Conservation (phyloP, 805 yeast genomes). For the Komagataella pastoris region DNA sequence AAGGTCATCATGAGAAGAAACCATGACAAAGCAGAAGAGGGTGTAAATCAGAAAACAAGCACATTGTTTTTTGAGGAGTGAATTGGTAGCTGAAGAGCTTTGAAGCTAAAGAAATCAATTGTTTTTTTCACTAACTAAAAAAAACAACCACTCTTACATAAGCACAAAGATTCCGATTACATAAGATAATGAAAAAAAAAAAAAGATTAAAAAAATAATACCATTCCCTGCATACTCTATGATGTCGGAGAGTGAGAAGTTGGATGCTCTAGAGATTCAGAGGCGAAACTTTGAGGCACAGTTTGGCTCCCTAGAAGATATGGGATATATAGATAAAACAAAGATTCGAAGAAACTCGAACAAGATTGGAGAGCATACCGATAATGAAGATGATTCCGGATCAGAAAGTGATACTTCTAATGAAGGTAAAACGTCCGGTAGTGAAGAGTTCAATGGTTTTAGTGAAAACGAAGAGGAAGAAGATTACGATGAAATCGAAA, state of each 20-base stretch:
- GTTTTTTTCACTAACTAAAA: no score
- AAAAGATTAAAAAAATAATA: no score
- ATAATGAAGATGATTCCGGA: background rate
- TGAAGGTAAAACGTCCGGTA: background rate
- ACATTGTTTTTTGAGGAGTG: no score
- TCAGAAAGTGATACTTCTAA: background rate
- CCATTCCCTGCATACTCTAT: background rate
- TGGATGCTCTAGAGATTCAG: conserved; percentile 22
- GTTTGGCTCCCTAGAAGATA: conserved; percentile 25
- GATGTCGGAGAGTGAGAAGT: conserved; percentile 1
- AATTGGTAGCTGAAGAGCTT: background rate
- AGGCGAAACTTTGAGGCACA: conserved; percentile 30
- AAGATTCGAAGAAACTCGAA: background rate
- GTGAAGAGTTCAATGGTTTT: background rate
- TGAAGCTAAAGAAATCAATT: background rate
- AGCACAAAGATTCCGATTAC: background rate
- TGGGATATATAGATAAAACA: conserved; percentile 17
- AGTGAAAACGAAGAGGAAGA: conserved; percentile 1
- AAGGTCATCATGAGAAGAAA: background rate
- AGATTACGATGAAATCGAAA: conserved; percentile 8
- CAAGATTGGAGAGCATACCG: background rate
- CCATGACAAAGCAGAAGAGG: background rate
- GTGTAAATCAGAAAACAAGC: background rate
- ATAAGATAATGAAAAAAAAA: background rate
- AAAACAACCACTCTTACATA: background rate